A percentile compares a stretch with the other conserved stretches of the same genome.
Evolutionary conservation across 2,329 filamentous ascomycete species (phyloP).

Genomic region (Penicillium sclerotiorum): DNA sequence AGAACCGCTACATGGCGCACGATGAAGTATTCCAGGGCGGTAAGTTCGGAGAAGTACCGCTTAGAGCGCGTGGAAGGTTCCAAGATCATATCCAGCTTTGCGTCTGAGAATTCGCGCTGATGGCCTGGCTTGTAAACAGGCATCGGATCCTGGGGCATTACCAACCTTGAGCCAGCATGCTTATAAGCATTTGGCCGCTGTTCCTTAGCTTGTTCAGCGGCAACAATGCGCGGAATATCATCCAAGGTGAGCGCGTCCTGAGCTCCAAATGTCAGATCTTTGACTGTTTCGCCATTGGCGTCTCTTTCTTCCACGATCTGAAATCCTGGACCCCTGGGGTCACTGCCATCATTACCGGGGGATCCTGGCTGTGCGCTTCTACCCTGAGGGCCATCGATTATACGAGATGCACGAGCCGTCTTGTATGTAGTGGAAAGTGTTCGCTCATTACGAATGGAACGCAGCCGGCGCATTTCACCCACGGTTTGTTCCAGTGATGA

Average conservation of each 20-base stretch:
- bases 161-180: slow-evolving; percentile 71
- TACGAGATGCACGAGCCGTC: slow-evolving; percentile 84
- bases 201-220: slow-evolving; percentile 91
- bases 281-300: slow-evolving; percentile 66
- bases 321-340: slow-evolving; percentile 61
- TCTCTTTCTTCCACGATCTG: slow-evolving; percentile 82
- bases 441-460: slow-evolving; percentile 92
- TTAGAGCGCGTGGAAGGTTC: slow-evolving; percentile 65
- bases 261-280: slow-evolving; percentile 83
- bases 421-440: slow-evolving; percentile 91
- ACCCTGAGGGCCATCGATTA: slow-evolving; percentile 85
- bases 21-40: slow-evolving; percentile 95
- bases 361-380: slow-evolving; percentile 70
- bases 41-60: slow-evolving; percentile 94
- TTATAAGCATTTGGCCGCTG: slow-evolving; percentile 80
- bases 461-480: slow-evolving; percentile 87
- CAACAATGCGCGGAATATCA: slow-evolving; percentile 94
- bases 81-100: slow-evolving; percentile 47
- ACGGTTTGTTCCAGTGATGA: slow-evolving; percentile 92
- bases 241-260: slow-evolving; percentile 92
- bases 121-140: slow-evolving; percentile 70
- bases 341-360: slow-evolving; percentile 61
- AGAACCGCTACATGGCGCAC: slow-evolving; percentile 92
- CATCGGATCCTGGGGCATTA: slow-evolving; percentile 59
- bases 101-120: slow-evolving; percentile 66